Evolutionary conservation across 345 rosid species (phyloP).

Genomic region (Viola odorata): DNA sequence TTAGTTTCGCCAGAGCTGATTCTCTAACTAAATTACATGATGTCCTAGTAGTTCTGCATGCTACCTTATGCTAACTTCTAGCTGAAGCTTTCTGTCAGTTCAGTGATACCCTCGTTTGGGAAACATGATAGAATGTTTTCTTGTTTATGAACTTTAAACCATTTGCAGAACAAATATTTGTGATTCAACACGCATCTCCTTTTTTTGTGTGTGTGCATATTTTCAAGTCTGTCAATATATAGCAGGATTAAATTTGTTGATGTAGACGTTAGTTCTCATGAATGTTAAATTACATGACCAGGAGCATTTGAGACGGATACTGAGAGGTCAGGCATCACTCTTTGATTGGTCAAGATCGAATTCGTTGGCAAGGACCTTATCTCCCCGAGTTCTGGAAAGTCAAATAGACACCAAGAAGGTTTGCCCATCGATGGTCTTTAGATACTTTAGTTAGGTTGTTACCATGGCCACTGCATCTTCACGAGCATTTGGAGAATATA

Average conservation of each 20-base stretch:
- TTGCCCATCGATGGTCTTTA: not conserved
- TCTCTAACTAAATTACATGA: not conserved
- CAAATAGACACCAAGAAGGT: constrained; percentile 99
- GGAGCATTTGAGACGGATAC: constrained; percentile 92
- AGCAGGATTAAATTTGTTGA: not conserved
- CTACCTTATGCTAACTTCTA: too few relatives aligned
- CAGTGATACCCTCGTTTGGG: not conserved
- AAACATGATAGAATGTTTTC: not conserved
- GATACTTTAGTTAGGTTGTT: too few relatives aligned
- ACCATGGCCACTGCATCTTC: too few relatives aligned
- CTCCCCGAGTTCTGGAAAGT: constrained; percentile 96
- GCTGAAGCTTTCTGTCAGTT: not conserved
- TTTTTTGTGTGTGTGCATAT: too few relatives aligned
- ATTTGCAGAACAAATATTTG: not conserved
- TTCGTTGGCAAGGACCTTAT: constrained; percentile 86
- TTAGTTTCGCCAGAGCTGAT: constrained; percentile 37
- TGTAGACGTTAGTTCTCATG: not conserved
- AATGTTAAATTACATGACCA: constrained; percentile 27
- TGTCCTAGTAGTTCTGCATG: not conserved
- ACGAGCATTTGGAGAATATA: not conserved
- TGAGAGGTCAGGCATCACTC: constrained; percentile 91
- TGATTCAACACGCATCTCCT: too few relatives aligned
- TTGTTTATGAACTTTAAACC: not conserved
- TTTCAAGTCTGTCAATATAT: not conserved
- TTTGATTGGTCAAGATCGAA: constrained; percentile 97